phyloP scores from a whole-genome alignment of 2,329 filamentous ascomycete species.

The Penicillium sp. region DNA sequence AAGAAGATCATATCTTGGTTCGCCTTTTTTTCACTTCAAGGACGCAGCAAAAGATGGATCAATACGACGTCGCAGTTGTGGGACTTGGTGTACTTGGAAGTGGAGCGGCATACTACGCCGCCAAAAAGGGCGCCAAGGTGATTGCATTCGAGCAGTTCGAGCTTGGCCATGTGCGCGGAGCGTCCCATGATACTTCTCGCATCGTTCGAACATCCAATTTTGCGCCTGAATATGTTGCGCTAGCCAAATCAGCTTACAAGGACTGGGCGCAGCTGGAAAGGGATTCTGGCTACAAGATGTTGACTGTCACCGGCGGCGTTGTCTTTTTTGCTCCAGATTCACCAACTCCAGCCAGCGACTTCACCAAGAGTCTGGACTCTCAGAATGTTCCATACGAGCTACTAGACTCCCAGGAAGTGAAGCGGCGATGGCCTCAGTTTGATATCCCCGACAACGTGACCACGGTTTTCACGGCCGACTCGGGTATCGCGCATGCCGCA shows the following conservation, averaged over 20 bases:
- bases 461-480: slow-evolving; percentile 26
- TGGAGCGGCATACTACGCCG: slow-evolving; percentile 27
- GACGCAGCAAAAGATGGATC: slow-evolving; percentile 6
- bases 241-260: slow-evolving; percentile 42
- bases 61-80: slow-evolving; percentile 30
- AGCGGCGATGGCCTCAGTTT: slow-evolving; percentile 26
- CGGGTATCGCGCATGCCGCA: slow-evolving; percentile 27
- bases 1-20: not conserved
- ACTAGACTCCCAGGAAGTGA: slow-evolving; percentile 21
- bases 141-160: slow-evolving; percentile 32
- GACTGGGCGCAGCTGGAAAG: slow-evolving; percentile 31
- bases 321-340: slow-evolving; percentile 21
- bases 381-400: slow-evolving; percentile 25
- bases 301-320: slow-evolving; percentile 28
- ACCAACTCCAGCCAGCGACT: slow-evolving; percentile 12
- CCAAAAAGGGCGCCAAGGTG: slow-evolving; percentile 27
- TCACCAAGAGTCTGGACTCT: slow-evolving; percentile 17
- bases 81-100: slow-evolving; percentile 30
- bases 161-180: slow-evolving; percentile 29
- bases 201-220: slow-evolving; percentile 29
- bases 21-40: not conserved
- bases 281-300: slow-evolving; percentile 17
- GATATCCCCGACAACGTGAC: slow-evolving; percentile 21
- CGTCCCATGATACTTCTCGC: slow-evolving; percentile 31
- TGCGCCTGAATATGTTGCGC: slow-evolving; percentile 34